Evolutionary conservation across 768 basidiomycete genomes (phyloP), one percentile per base, ranked within the genome.

Genomic region (Russula griseocarnosa): DNA sequence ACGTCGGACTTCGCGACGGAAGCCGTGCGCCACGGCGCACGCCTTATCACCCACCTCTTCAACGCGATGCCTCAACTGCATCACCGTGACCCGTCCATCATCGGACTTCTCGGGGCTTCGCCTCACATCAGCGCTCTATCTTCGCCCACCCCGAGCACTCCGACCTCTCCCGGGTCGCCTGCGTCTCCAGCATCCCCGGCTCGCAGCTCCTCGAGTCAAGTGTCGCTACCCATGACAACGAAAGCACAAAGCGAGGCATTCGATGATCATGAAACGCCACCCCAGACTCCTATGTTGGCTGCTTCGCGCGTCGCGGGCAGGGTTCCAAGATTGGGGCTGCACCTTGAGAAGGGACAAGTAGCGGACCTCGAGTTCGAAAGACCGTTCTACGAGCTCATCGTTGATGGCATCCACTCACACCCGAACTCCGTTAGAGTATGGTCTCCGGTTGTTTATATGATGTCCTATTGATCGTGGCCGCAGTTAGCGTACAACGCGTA

Each of bases 51-150:
- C 0, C 94, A 95, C 74, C 78, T 95, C 28, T 94, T 93, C 84
- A 96, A 96, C 68, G 91, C 92, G 8, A 94, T 94, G 92, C 90
- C 90, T 16, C 90, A 89, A 69, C 74, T 92, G 44, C 89, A 95
- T 72, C 93, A 96, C 72, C 83, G 94, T 38, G 92, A 94, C 72
- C 93, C 94, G 13, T 90, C 90, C 13, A 92, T 95, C 70, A 92
- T 95, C 61, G 94, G 94, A 30, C 81, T 95, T 9, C 76, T 96
- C 58, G 92, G 92, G 30, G 83, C 91, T 46, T 87, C 87, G 16
- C 88, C 87, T 1, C 81, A 84, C 70, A 74, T 84, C 42, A 79
- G 79, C 26, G 77, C 79, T 6, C 74, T 74, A 0, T 73, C 77
- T 58, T 75, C 79, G 3, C 75, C 76, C 18, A 68, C 69, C 58